These are phyloP conservation scores for Penicillium pulvis DNA, from an alignment of 495 filamentous ascomycete genomes.

Conservation along the genomic window DNA sequence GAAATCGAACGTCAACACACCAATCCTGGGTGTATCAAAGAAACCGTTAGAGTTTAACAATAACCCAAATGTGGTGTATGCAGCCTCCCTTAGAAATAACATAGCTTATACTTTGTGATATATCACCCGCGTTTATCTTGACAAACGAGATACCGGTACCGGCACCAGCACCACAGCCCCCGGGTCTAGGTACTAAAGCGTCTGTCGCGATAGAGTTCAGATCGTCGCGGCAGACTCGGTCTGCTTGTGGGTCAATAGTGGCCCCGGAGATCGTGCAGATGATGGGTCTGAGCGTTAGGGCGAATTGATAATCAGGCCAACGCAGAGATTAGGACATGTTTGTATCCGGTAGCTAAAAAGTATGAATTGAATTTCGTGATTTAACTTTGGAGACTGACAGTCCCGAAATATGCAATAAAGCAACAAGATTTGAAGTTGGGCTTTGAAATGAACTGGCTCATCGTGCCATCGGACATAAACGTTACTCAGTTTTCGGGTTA, in stretches of 20 bases:
- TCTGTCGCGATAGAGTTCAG: slow-evolving; percentile 10
- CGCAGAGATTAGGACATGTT: slow-evolving; percentile 14
- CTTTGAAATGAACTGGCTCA: background rate
- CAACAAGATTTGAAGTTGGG: background rate
- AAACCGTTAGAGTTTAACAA: background rate
- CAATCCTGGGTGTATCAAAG: background rate
- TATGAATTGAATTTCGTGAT: background rate
- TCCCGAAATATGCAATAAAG: background rate
- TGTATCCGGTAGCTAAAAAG: slow-evolving; percentile 2
- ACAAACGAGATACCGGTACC: background rate
- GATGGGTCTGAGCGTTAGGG: slow-evolving; percentile 18
- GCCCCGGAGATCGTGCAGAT: slow-evolving; percentile 4
- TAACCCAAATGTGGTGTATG: background rate
- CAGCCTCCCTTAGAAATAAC: background rate
- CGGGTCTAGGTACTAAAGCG: slow-evolving; percentile 1
- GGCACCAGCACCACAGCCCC: background rate
- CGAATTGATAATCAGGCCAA: slow-evolving; percentile 23
- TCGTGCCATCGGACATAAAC: background rate
- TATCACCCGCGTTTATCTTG: background rate
- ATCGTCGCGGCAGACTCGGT: background rate
- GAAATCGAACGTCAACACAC: background rate
- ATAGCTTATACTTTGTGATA: slow-evolving; percentile 1
- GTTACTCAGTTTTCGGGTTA: slow-evolving; percentile 25
- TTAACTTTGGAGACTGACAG: background rate
- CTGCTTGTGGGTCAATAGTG: slow-evolving; percentile 21